Conservation (phyloP, 176 grass and related monocot species). For the Pontederia paniculata region DNA sequence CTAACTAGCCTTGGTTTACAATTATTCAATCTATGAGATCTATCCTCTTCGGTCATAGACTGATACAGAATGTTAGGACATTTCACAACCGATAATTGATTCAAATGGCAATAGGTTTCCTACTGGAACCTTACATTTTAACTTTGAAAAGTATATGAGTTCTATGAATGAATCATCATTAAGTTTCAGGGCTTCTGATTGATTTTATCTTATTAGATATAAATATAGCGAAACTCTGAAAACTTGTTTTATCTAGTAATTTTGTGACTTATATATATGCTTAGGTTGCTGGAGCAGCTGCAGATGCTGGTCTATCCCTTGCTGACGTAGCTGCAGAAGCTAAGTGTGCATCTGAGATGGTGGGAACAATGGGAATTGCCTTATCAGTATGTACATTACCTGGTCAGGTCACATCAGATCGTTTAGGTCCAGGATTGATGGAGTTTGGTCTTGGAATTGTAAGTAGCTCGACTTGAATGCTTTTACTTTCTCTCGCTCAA, state of each 20-base stretch:
- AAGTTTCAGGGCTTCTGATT: too few relatives aligned
- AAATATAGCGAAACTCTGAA: not conserved
- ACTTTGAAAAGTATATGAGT: too few relatives aligned
- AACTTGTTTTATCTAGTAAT: slow-evolving; percentile 1
- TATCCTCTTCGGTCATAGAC: too few relatives aligned
- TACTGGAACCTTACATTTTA: not conserved
- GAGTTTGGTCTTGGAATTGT: slow-evolving; percentile 99
- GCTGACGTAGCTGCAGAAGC: slow-evolving; percentile 87
- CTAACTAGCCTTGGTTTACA: not conserved
- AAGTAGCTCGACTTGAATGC: slow-evolving; percentile 20
- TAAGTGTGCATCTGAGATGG: slow-evolving; percentile 74
- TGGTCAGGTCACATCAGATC: slow-evolving; percentile 89
- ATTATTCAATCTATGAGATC: not conserved
- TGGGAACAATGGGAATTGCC: slow-evolving; percentile 98
- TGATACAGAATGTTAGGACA: too few relatives aligned
- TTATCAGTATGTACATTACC: slow-evolving; percentile 95
- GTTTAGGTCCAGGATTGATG: slow-evolving; percentile 79
- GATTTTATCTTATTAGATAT: too few relatives aligned
- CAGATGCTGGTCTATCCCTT: slow-evolving; percentile 86
- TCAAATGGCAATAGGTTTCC: too few relatives aligned
- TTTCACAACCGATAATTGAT: too few relatives aligned
- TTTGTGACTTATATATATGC: slow-evolving; percentile 11
- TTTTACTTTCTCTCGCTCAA: not conserved
- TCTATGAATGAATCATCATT: too few relatives aligned
- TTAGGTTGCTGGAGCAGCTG: slow-evolving; percentile 98